These are phyloP conservation scores for Pelargonium fulgidum DNA, from an alignment of 441 rosid species.

Conservation along the genomic window DNA sequence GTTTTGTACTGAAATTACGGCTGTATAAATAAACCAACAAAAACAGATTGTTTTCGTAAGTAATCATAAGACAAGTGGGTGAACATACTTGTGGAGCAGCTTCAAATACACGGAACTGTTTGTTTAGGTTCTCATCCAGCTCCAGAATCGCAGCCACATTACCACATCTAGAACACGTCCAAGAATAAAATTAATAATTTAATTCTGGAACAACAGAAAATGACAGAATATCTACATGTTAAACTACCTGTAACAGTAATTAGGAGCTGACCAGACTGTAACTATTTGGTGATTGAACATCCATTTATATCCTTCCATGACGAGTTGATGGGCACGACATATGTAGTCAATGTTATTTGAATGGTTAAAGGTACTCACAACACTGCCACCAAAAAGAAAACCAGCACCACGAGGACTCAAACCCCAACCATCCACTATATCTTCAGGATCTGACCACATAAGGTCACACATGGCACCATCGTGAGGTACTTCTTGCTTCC, in stretches of 20 bases:
- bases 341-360: slow-evolving; percentile 75
- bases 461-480: slow-evolving; percentile 98
- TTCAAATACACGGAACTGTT: slow-evolving; percentile 58
- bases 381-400: slow-evolving; percentile 74
- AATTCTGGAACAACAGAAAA: slow-evolving; percentile 1
- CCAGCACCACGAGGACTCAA: slow-evolving; percentile 95
- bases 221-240: slow-evolving; percentile 7
- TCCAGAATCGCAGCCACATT: slow-evolving; percentile 78
- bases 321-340: slow-evolving; percentile 90
- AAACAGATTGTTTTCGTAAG: background rate
- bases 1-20: background rate
- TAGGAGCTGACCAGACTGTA: slow-evolving; percentile 96
- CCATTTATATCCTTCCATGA: slow-evolving; percentile 95
- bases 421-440: slow-evolving; percentile 88
- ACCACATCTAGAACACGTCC: slow-evolving; percentile 57
- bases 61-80: background rate
- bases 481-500: slow-evolving; percentile 95
- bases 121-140: slow-evolving; percentile 74
- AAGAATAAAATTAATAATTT: slow-evolving; percentile 14
- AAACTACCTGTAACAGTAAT: slow-evolving; percentile 81
- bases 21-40: background rate
- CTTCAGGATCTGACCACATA: slow-evolving; percentile 95
- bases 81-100: slow-evolving; percentile 70
- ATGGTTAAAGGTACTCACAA: slow-evolving; percentile 68
- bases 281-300: slow-evolving; percentile 82